Base-by-base conservation (phyloP, 1,284 basidiomycete genomes). In the Lignosus rhinocerotis region DNA sequence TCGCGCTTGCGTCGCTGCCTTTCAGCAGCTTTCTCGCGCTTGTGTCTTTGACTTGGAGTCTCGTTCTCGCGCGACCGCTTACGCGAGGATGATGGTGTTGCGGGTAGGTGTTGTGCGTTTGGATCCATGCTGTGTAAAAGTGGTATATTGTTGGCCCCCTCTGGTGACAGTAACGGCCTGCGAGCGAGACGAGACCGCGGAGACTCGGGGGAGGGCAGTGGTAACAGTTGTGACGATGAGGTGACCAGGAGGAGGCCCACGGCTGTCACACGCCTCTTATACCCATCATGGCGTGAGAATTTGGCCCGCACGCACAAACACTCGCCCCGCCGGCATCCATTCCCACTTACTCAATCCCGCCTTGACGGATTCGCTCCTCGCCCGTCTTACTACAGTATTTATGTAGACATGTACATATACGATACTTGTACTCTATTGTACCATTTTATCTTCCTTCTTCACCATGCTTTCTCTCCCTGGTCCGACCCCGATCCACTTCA, bases 401-500 rank as follows among this genome's bases (percentile, higher is more conserved):
- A 59, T n/a, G 12, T 12, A 14, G 4, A 14, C 51, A 38, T n/a
- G 39, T 61, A 59, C 60, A 56, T 52, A 25, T 32, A 21, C n/a
- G n/a, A n/a, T n/a, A n/a, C n/a, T n/a, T n/a, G n/a, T 45, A 31
- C 38, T 62, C 51, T 63, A 66, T 48, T 59, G 53, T 60, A 64
- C 39, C 50, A 65, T 33, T 55, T 51, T 63, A 10, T 34, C 50
- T 62, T 53, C 53, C 33, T 75, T 79, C 63, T 64, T 71, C 47
- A 94, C 70, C 94, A 96, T 96, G 60, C 84, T 86, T 63, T 93
- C 87, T 55, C 94, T 75, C 30, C 81, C 91, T 5, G 94, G 92
- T 0, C 94, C 94, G 31, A 95, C 88, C 6, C 95, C 95, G 64
- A 97, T 94, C 90, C 91, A 97, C 73, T 92, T 88, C 61, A 98